Percentiles rank a stretch among this genome's conserved stretches.
These are phyloP conservation scores for Clarireedia hainanense DNA, from an alignment of 2,329 filamentous ascomycete genomes.

Conservation along the genomic window DNA sequence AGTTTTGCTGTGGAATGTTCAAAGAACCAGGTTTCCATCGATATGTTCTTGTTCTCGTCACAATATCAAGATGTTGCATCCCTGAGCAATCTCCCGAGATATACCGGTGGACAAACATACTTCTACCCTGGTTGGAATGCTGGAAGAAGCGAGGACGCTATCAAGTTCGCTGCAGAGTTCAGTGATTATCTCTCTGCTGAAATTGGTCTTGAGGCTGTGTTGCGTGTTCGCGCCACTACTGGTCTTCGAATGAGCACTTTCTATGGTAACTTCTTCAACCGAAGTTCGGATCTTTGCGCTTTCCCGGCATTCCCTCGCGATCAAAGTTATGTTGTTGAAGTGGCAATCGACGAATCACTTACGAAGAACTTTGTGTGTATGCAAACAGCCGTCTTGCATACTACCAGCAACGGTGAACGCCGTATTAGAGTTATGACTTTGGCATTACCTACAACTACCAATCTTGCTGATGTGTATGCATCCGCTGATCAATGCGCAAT, in stretches of 20 bases:
- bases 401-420: constrained; percentile 93
- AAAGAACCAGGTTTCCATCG: constrained; percentile 96
- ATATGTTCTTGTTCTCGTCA: constrained; percentile 95
- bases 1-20: constrained; percentile 98
- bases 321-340: constrained; percentile 95
- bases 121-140: constrained; percentile 98
- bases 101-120: constrained; percentile 95
- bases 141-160: constrained; percentile 84
- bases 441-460: constrained; percentile 86
- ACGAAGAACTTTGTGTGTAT: constrained; percentile 87
- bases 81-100: constrained; percentile 87
- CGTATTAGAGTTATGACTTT: constrained; percentile 92
- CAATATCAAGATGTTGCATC: constrained; percentile 97
- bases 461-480: constrained; percentile 83
- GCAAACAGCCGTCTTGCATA: constrained; percentile 92
- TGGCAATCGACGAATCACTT: constrained; percentile 92
- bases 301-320: constrained; percentile 97
- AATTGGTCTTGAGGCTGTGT: constrained; percentile 90
- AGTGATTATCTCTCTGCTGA: constrained; percentile 95
- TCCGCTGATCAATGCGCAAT: constrained; percentile 93
- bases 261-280: constrained; percentile 99
- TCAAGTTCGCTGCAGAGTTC: constrained; percentile 96
- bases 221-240: constrained; percentile 90
- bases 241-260: constrained; percentile 95
- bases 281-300: constrained; percentile 92